A percentile compares a stretch with the other conserved stretches of the same genome.
Evolutionary conservation across 768 basidiomycete genomes (phyloP).

Genomic region (Mycena latifolia): DNA sequence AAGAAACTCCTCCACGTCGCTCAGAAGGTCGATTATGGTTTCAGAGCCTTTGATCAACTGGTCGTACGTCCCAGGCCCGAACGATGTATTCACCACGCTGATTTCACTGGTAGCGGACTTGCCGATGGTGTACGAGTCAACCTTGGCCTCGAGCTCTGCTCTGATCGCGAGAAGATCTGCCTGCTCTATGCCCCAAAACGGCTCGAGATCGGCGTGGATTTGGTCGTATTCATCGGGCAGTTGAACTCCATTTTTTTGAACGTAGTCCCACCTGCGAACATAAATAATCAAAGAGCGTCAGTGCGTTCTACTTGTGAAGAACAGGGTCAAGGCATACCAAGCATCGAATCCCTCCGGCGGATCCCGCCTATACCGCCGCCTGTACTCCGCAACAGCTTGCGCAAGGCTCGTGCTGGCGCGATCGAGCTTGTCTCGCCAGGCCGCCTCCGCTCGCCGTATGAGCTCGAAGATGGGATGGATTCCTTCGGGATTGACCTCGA

Average conservation of each 20-base stretch:
- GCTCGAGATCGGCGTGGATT: slow-evolving; percentile 80
- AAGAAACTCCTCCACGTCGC: slow-evolving; percentile 52
- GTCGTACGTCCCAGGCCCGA: slow-evolving; percentile 50
- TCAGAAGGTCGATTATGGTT: slow-evolving; percentile 51
- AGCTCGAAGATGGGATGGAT: slow-evolving; percentile 61
- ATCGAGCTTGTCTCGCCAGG: slow-evolving; percentile 63
- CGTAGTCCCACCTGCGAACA: slow-evolving; percentile 62
- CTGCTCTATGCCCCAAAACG: slow-evolving; percentile 81
- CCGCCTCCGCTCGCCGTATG: slow-evolving; percentile 49
- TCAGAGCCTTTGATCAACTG: slow-evolving; percentile 49
- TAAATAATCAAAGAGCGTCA: too few species aligned
- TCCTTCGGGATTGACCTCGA: slow-evolving; percentile 51
- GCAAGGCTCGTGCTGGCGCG: slow-evolving; percentile 82
- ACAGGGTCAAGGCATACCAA: slow-evolving; percentile 67
- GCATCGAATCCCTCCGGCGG: slow-evolving; percentile 91
- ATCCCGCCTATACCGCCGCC: slow-evolving; percentile 75
- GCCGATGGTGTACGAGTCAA: slow-evolving; percentile 57
- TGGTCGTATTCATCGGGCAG: slow-evolving; percentile 91
- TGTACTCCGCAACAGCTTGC: slow-evolving; percentile 84
- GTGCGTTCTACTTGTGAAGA: background rate
- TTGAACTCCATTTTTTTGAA: slow-evolving; percentile 76
- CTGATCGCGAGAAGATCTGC: slow-evolving; percentile 53
- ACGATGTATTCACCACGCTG: slow-evolving; percentile 49
- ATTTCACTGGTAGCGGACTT: slow-evolving; percentile 46
- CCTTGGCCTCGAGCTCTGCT: slow-evolving; percentile 50